These are phyloP conservation scores for Beverwykella pulmonaria DNA, from an alignment of 495 filamentous ascomycete species.

Conservation along the genomic window DNA sequence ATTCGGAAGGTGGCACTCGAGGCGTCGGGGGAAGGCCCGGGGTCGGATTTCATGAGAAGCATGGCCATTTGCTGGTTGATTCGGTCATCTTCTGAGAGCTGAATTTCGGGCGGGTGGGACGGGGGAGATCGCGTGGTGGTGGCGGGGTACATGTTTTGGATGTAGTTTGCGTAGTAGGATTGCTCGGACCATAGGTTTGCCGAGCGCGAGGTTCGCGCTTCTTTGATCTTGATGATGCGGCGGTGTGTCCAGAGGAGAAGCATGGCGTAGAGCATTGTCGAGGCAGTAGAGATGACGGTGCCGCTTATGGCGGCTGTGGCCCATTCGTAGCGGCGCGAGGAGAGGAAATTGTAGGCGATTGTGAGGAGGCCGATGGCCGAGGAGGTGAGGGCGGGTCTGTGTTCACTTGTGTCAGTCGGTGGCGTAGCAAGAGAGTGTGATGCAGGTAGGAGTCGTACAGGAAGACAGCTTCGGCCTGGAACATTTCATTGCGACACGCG, in stretches of 20 bases:
- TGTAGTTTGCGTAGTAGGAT: constrained; percentile 43
- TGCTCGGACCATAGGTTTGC: constrained; percentile 28
- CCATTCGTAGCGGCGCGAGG: constrained; percentile 39
- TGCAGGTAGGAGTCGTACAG: constrained; percentile 28
- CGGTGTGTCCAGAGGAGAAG: constrained; percentile 46
- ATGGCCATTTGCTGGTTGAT: constrained; percentile 47
- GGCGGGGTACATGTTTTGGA: constrained; percentile 39
- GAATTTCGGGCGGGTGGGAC: constrained; percentile 1
- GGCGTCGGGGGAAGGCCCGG: constrained; percentile 32
- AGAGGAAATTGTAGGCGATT: constrained; percentile 47
- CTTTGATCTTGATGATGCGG: constrained; percentile 31
- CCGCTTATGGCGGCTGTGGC: constrained; percentile 39
- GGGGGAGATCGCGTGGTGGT: constrained; percentile 19
- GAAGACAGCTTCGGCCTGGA: constrained; percentile 46
- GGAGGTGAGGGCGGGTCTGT: constrained; percentile 38
- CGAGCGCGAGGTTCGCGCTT: constrained; percentile 5
- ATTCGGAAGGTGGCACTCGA: constrained; percentile 40
- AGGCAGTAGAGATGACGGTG: constrained; percentile 37
- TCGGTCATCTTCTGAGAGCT: constrained; percentile 45
- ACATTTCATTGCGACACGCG: constrained; percentile 39
- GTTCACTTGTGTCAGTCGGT: constrained; percentile 9
- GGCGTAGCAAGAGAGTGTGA: neutral
- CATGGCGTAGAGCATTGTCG: constrained; percentile 41
- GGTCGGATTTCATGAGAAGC: constrained; percentile 38
- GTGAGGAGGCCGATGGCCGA: constrained; percentile 46